phyloP scores from a whole-genome alignment of 257 asterid genomes.

The Anisodus tanguticus region DNA sequence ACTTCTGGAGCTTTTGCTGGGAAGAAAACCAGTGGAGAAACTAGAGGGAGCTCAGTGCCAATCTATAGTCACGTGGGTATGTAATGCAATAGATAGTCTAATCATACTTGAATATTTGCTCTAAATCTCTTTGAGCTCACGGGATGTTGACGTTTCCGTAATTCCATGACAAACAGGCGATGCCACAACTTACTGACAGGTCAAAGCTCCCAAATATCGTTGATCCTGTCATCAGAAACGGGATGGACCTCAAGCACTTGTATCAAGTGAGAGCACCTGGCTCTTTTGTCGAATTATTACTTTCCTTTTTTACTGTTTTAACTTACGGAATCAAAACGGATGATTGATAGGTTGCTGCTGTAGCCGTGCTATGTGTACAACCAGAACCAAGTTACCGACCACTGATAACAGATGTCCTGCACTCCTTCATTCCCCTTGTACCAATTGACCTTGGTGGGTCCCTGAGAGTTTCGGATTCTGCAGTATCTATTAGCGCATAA shows the following conservation, averaged over 20 bases:
- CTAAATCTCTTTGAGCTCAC: neutral
- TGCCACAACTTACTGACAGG: conserved; percentile 94
- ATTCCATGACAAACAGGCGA: conserved; percentile 63
- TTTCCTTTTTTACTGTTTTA: neutral
- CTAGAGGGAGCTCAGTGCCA: conserved; percentile 70
- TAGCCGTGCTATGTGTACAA: conserved; percentile 93
- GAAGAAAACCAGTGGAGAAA: conserved; percentile 83
- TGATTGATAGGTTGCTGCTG: conserved; percentile 82
- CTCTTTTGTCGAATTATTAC: conserved; percentile 22
- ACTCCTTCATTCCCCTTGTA: conserved; percentile 95
- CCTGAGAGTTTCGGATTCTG: conserved; percentile 55
- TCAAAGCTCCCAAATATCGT: conserved; percentile 85
- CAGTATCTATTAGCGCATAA: conserved; percentile 42
- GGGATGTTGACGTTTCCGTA: conserved; percentile 24
- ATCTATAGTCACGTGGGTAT: conserved; percentile 90
- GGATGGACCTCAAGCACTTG: conserved; percentile 91
- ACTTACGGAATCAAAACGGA: conserved; percentile 13
- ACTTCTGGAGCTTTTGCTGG: conserved; percentile 88
- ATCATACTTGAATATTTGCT: neutral
- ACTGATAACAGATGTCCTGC: conserved; percentile 87
- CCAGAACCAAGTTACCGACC: conserved; percentile 97
- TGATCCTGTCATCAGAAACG: conserved; percentile 70
- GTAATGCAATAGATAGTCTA: neutral
- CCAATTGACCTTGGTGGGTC: conserved; percentile 93
- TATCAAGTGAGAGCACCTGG: conserved; percentile 63